Conservation (phyloP, 2,329 filamentous ascomycete species). For the Trichoderma semiorbis region DNA sequence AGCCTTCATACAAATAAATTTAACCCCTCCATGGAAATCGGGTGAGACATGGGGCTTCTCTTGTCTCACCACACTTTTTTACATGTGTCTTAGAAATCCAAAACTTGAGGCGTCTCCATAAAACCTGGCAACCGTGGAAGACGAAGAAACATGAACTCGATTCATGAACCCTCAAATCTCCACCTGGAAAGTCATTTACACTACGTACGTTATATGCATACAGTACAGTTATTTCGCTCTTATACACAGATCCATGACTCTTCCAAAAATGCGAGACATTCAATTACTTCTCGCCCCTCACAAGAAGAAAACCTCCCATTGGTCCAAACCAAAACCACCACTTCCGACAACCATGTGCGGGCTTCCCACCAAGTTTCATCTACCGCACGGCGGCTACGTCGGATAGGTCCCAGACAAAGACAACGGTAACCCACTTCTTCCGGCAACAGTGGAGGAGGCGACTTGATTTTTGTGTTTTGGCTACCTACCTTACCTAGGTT, state of each 20-base stretch:
- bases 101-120: background rate
- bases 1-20: background rate
- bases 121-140: background rate
- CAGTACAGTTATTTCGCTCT: background rate
- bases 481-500: background rate
- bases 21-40: background rate
- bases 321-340: background rate
- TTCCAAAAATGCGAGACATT: background rate
- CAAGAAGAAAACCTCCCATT: background rate
- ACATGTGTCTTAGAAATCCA: background rate
- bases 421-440: background rate
- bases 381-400: background rate
- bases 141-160: background rate
- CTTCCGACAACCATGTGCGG: background rate
- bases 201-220: background rate
- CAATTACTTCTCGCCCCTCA: background rate
- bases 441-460: background rate
- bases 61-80: background rate
- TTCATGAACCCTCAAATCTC: background rate
- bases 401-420: background rate
- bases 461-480: background rate
- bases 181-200: background rate
- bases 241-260: background rate
- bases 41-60: background rate
- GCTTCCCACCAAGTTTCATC: background rate